phyloP scores from a whole-genome alignment of 2,329 filamentous ascomycete species.

The Epichloe brachyelytri region DNA sequence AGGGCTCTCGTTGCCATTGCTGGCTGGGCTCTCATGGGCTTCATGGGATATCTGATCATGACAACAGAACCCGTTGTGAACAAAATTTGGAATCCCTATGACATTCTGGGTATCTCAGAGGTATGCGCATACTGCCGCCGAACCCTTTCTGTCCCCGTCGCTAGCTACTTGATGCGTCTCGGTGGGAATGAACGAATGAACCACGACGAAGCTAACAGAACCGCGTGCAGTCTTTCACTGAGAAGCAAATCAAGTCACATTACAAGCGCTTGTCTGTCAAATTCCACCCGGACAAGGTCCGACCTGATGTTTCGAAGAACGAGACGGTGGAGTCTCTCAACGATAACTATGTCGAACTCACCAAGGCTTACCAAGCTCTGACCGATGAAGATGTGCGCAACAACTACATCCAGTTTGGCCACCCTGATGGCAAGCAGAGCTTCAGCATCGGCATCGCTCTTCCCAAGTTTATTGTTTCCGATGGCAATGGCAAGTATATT shows the following conservation, averaged over 20 bases:
- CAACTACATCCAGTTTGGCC: constrained; percentile 91
- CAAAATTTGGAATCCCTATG: constrained; percentile 94
- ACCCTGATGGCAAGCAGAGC: constrained; percentile 96
- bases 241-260: constrained; percentile 83
- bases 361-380: constrained; percentile 94
- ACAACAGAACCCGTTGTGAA: constrained; percentile 58
- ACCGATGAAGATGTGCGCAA: constrained; percentile 96
- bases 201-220: constrained; percentile 16
- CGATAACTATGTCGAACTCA: constrained; percentile 82
- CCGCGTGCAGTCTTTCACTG: constrained; percentile 53
- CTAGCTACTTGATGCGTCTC: not conserved
- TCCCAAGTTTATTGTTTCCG: constrained; percentile 81
- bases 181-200: not conserved
- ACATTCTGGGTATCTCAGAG: constrained; percentile 77
- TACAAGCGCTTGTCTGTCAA: constrained; percentile 80
- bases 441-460: constrained; percentile 96
- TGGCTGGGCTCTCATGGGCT: constrained; percentile 75
- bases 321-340: constrained; percentile 78
- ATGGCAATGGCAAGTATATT: constrained; percentile 92
- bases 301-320: constrained; percentile 74
- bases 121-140: constrained; percentile 25
- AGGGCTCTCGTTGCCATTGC: constrained; percentile 60
- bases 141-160: not conserved
- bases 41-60: constrained; percentile 84
- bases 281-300: constrained; percentile 86